A percentile compares a stretch with the other conserved stretches of the same genome.
phyloP scores from a whole-genome alignment of 2,329 filamentous ascomycete species.

The Penicillium brevicompactum region DNA sequence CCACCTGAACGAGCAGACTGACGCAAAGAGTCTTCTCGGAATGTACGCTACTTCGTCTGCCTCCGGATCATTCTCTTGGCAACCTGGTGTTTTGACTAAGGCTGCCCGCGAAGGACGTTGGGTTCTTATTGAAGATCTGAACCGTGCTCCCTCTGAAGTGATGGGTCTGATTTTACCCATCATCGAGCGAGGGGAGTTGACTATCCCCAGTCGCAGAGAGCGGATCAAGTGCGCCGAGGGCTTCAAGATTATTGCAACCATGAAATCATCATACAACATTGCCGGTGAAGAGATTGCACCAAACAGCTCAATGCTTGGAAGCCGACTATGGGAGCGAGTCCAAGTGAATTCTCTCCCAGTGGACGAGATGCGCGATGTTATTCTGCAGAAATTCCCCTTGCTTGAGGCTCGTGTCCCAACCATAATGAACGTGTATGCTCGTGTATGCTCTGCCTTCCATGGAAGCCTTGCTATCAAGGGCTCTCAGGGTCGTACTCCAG shows the following conservation, averaged over 20 bases:
- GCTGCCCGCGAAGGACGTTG: constrained; percentile 92
- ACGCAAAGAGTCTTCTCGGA: constrained; percentile 93
- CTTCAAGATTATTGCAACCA: constrained; percentile 90
- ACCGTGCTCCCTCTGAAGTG: constrained; percentile 91
- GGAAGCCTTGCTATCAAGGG: constrained; percentile 41
- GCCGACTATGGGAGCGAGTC: constrained; percentile 83
- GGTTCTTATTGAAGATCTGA: constrained; percentile 96
- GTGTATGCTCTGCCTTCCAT: constrained; percentile 43
- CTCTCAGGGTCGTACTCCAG: constrained; percentile 59
- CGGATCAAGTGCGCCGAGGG: constrained; percentile 77
- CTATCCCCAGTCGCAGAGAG: constrained; percentile 88
- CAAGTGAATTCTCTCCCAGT: constrained; percentile 66
- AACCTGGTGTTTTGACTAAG: constrained; percentile 87
- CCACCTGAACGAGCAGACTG: constrained; percentile 96
- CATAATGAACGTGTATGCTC: constrained; percentile 60
- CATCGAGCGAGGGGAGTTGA: constrained; percentile 86
- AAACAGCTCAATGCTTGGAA: constrained; percentile 71
- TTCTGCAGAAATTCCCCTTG: constrained; percentile 69
- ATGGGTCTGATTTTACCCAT: constrained; percentile 90
- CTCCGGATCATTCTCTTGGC: constrained; percentile 89
- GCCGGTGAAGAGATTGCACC: constrained; percentile 72
- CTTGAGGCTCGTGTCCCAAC: constrained; percentile 60
- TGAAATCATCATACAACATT: constrained; percentile 69
- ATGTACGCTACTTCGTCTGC: constrained; percentile 88
- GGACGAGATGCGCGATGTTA: constrained; percentile 73